Base-by-base conservation (phyloP, 163 green algal species). In the Volvox carteri region DNA sequence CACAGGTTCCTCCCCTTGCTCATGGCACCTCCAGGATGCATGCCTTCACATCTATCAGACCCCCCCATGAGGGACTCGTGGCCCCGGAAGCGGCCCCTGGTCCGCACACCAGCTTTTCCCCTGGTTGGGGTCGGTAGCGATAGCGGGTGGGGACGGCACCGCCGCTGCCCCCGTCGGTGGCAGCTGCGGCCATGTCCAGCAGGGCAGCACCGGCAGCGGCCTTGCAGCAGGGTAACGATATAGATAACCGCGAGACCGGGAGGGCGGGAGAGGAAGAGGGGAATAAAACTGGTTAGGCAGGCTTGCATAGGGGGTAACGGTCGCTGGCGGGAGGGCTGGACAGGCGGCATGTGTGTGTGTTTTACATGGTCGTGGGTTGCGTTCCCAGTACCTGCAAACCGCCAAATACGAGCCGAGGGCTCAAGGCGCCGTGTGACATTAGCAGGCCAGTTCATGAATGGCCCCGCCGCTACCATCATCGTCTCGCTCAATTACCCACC, bases 41-140 rank as follows among this genome's bases (percentile, higher is more conserved):
- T n/a, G 81, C 81, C 18, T 33, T 35, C 35, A 41, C 12, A 1
- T 77, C 42, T n/a, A 12, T 16, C 8, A 67, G 16, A 2, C 48
- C 30, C 18, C 19, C 6, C n/a, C n/a, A n/a, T n/a, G n/a, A n/a
- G n/a, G n/a, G n/a, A n/a, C n/a, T n/a, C n/a, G n/a, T n/a, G n/a
- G n/a, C n/a, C n/a, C n/a, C n/a, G n/a, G n/a, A n/a, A n/a, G n/a
- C n/a, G 0, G 81, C 33, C 35, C 46, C 65, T 11, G 65, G 44
- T 2, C 42, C 58, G 30, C 81, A 87, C 44, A 79, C 23, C 65
- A 87, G 65, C 46, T 46, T 30, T 23, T 87, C 81, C 5, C 81
- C 81, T 25, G 65, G 30, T 67, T 72, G 65, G 19, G 58, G 65
- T 16, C 62, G 44, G 81, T 87, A 87, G 65, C n/a, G 81, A 60